phyloP scores from a whole-genome alignment of 2,329 filamentous ascomycete species.

The Raffaelea ambrosiae region DNA sequence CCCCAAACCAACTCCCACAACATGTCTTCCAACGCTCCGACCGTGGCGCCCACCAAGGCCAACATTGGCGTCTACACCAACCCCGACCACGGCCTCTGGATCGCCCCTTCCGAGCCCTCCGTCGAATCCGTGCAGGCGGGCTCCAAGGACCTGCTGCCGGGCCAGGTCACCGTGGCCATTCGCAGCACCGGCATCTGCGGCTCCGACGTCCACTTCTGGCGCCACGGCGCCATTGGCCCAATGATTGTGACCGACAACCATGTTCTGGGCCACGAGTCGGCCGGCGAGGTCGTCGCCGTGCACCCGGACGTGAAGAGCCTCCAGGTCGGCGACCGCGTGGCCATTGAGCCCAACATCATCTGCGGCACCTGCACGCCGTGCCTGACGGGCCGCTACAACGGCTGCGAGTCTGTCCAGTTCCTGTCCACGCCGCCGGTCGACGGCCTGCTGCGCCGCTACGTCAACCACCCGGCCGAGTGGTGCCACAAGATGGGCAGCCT shows the following conservation, averaged over 20 bases:
- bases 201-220: constrained; percentile 96
- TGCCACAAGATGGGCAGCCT: constrained; percentile 89
- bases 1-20: neutral
- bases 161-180: constrained; percentile 81
- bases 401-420: constrained; percentile 79
- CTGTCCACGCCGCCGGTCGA: constrained; percentile 84
- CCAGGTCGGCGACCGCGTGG: constrained; percentile 81
- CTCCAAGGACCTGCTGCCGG: constrained; percentile 50
- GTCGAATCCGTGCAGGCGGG: constrained; percentile 60
- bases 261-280: constrained; percentile 90
- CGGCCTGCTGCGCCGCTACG: constrained; percentile 81
- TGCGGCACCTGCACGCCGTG: constrained; percentile 88
- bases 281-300: constrained; percentile 72
- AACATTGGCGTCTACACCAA: constrained; percentile 98
- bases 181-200: constrained; percentile 96
- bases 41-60: constrained; percentile 52
- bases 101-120: constrained; percentile 68
- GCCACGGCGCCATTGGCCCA: constrained; percentile 86
- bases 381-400: constrained; percentile 89
- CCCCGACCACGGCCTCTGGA: constrained; percentile 84
- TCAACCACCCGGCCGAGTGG: constrained; percentile 91
- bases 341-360: constrained; percentile 89
- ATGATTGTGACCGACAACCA: constrained; percentile 89
- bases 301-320: constrained; percentile 60
- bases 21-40: constrained; percentile 3